Conservation (phyloP, 352 stramenopile genomes). For the Plasmopara halstedii region DNA sequence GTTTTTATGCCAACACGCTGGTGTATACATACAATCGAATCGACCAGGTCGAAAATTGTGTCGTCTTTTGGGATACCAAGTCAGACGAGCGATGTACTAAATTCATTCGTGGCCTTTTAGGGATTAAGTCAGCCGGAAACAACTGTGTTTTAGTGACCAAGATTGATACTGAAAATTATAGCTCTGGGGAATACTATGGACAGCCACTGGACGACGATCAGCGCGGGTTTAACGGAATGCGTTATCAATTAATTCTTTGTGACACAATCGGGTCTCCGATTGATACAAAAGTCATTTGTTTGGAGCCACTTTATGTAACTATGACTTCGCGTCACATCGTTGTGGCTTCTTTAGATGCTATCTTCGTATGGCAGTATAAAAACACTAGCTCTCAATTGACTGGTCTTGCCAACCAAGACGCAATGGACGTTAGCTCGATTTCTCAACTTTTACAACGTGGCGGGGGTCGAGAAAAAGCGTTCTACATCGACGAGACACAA, state of each 20-base stretch:
- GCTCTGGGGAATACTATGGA: constrained; percentile 16
- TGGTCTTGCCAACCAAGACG: constrained; percentile 40
- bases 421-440: constrained; percentile 49
- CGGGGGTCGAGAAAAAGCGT: constrained; percentile 78
- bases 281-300: constrained; percentile 78
- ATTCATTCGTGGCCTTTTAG: constrained; percentile 71
- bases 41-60: constrained; percentile 82
- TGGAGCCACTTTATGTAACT: constrained; percentile 73
- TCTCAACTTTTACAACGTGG: constrained; percentile 57
- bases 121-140: constrained; percentile 76
- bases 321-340: constrained; percentile 88
- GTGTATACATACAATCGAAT: constrained; percentile 88
- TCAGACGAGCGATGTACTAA: constrained; percentile 83
- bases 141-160: constrained; percentile 84
- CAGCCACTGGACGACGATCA: constrained; percentile 14
- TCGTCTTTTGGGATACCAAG: constrained; percentile 90
- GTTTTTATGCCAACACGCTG: constrained; percentile 84
- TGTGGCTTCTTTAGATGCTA: constrained; percentile 64
- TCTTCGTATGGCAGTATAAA: constrained; percentile 93
- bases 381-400: constrained; percentile 74
- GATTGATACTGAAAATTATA: constrained; percentile 69
- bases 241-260: constrained; percentile 83
- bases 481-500: constrained; percentile 85
- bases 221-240: constrained; percentile 44
- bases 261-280: constrained; percentile 80